Base-by-base conservation (phyloP, 192 early-diverging fungal genomes). In the Rhizoclosmatium globosum region DNA sequence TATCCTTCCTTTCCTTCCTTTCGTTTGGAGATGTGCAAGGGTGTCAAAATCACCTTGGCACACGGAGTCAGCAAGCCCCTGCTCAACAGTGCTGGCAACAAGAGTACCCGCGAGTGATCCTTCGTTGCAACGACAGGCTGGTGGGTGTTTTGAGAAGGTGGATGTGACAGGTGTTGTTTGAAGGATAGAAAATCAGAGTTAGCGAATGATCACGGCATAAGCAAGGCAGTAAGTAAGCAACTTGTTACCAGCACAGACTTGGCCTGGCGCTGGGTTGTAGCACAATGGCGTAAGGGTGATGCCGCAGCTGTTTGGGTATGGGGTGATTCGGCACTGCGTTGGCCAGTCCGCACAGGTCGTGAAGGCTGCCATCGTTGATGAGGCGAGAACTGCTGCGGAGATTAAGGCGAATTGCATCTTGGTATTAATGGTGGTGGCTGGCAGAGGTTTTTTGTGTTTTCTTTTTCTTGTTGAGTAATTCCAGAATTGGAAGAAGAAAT, bases 201-300 rank as follows among this genome's bases (percentile, higher is more conserved):
- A 64, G 15, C 15, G 31, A 38, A 64, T 13, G 41, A 21, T 39
- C 9, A 23, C 11, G 31, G 4, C 17, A 21, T 41, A 42, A 68
- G 31, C 31, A 31, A 31, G 31, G 31, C 31, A 31, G 31, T 31
- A 31, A 31, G 31, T 31, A 31, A 31, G 31, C 31, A 31, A 31
- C 31, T 31, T 31, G 31, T 31, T 31, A 31, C 69, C 69, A 19
- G 69, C 69, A 57, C 69, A 71, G 69, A 71, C 69, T 31, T 56
- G 21, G 13, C 19, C 7, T 6, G 69, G 17, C 15, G 48, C 11
- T 7, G 46, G 46, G 6, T n/a, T 71, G 69, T 21, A 56, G 23
- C 69, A 71, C 19, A 56, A 17, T 1, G 69, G 69, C 6, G 21
- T 38, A 45, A 71, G 15, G 17, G 47, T 48, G 39, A 71, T 38